Evolutionary conservation across 352 stramenopile genomes (phyloP).

Genomic region (Phytophthora cryptogea): DNA sequence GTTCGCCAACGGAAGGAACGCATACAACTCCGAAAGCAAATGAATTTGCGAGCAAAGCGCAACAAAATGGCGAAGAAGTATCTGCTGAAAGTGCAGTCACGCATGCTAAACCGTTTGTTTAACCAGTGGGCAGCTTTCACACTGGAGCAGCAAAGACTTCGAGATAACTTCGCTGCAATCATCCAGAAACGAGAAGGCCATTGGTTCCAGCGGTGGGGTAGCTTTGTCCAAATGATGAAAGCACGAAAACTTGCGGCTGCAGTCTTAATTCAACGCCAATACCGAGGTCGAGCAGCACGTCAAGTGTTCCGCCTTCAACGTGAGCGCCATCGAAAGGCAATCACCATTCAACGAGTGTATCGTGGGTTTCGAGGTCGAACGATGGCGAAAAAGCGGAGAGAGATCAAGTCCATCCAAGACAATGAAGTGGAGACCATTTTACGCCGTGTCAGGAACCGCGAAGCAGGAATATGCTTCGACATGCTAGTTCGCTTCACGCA

Average conservation of each 20-base stretch:
- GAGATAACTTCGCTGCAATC: constrained; percentile 49
- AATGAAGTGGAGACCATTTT: constrained; percentile 31
- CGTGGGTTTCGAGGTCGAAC: constrained; percentile 45
- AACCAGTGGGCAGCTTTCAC: constrained; percentile 55
- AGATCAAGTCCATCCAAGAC: constrained; percentile 42
- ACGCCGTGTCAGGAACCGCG: constrained; percentile 36
- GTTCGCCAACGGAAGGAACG: constrained; percentile 29
- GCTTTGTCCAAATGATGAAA: constrained; percentile 40
- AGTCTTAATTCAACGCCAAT: constrained; percentile 63
- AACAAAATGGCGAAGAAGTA: constrained; percentile 59
- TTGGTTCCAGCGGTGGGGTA: constrained; percentile 59
- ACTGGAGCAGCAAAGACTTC: constrained; percentile 43
- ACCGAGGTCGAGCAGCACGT: constrained; percentile 56
- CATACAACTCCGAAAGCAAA: constrained; percentile 33
- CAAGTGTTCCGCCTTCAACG: constrained; percentile 48
- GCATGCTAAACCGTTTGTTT: constrained; percentile 52
- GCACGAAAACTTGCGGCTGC: constrained; percentile 31
- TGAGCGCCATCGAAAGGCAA: constrained; percentile 25
- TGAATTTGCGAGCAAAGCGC: constrained; percentile 54
- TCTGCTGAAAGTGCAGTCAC: constrained; percentile 55
- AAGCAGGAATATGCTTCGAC: constrained; percentile 35
- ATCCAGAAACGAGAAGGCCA: constrained; percentile 42
- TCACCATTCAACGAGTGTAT: constrained; percentile 61
- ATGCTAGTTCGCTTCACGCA: constrained; percentile 27
- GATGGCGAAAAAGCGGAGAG: constrained; percentile 14